Evolutionary conservation across 148 eudicot genomes (phyloP), one percentile per base, ranked within the genome.

Genomic region (Persicaria maculosa): DNA sequence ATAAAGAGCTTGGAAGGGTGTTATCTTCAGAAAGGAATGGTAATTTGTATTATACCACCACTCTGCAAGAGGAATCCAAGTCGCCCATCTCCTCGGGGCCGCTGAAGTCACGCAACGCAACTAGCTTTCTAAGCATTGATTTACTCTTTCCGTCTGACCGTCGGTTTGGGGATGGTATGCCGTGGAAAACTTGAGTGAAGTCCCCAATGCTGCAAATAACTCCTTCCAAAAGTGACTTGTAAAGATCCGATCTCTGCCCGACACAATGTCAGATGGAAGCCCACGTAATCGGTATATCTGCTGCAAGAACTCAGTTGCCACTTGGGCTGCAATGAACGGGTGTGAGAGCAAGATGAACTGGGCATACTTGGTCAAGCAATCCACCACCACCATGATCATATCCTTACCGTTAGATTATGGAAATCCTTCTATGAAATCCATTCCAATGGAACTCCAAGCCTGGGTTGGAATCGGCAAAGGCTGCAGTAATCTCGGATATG

Each of bases 361-460:
- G 31, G 46, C 45, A 40, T 68, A 68, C 25, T 22, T 68, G 0
- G 71, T 36, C n/a, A 68, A 68, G 10, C 46, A 25, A 14, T 68
- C 71, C 45, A 68, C 71, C 25, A 22, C 25, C 25, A 22, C 25
- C 25, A 22, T 22, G 25, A 22, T 22, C 25, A 22, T 22, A 22
- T 43, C 46, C 5, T 68, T 14, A 4, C 45, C 46, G 4, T 68
- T 9, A 6, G 46, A 68, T 2, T 5, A 2, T 10, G 46, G 45
- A 8, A 68, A 40, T 7, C 71, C 47, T 68, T 68, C 46, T 45
- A 68, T 15, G 46, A 68, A 68, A 40, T 40, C 71, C 71, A 68
- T 68, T 10, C 12, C 4, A 19, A 68, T 68, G 31, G 25, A 3
- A 22, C 7, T 19, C 71, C 45, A 68, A 0, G 44, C 7, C 20